Percentiles rank a stretch among this genome's conserved stretches.
These are phyloP conservation scores for Hemisphaericaspora xylanilytica DNA, from an alignment of 1,139 yeast species.

Conservation along the genomic window DNA sequence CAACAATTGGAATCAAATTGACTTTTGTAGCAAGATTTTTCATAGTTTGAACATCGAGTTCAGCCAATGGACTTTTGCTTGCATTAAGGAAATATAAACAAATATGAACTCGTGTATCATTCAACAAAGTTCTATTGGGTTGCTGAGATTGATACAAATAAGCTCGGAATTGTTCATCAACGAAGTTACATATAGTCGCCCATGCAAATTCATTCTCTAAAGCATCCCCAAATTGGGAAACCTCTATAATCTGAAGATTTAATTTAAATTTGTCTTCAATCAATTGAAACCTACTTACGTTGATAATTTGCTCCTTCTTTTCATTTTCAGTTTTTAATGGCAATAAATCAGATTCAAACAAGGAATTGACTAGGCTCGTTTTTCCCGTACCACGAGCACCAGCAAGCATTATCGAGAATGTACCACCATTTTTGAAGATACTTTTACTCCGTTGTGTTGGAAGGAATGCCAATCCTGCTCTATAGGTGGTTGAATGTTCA, in stretches of 20 bases:
- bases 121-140: conserved; percentile 51
- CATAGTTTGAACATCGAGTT: conserved; percentile 74
- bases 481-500: neutral
- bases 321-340: neutral
- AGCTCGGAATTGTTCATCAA: conserved; percentile 59
- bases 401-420: conserved; percentile 64
- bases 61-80: conserved; percentile 48
- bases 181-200: conserved; percentile 55
- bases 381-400: conserved; percentile 83
- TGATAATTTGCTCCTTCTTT: conserved; percentile 8
- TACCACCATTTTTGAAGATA: conserved; percentile 28
- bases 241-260: conserved; percentile 44
- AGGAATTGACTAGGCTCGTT: conserved; percentile 69
- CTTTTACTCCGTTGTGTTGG: conserved; percentile 27
- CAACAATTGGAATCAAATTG: conserved; percentile 91
- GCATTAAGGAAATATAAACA: conserved; percentile 74
- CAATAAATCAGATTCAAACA: conserved; percentile 28
- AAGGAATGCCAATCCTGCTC: conserved; percentile 23
- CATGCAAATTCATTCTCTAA: conserved; percentile 52
- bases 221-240: conserved; percentile 33
- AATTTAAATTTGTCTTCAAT: conserved; percentile 53
- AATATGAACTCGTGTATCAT: conserved; percentile 68
- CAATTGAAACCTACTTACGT: conserved; percentile 39
- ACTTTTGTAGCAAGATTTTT: conserved; percentile 83
- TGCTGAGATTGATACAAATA: conserved; percentile 69